These are phyloP conservation scores for Xylaria longipes DNA, from an alignment of 495 filamentous ascomycete species.

Conservation along the genomic window DNA sequence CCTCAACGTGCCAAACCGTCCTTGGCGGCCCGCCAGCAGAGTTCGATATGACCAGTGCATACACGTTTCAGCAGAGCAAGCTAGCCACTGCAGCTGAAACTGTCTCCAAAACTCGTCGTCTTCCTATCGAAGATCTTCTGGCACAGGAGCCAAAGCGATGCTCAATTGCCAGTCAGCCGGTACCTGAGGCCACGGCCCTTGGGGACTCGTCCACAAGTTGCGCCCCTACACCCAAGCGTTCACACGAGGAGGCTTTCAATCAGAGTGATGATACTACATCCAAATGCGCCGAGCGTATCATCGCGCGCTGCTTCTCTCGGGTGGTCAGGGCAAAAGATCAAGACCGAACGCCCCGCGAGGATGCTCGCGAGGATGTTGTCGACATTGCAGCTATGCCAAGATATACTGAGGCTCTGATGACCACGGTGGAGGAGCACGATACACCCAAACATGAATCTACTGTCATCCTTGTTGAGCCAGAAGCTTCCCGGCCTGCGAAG, in stretches of 20 bases:
- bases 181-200: not conserved
- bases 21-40: constrained; percentile 29
- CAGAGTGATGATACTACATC: not conserved
- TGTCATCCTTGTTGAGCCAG: not conserved
- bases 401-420: not conserved
- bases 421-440: not conserved
- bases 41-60: constrained; percentile 50
- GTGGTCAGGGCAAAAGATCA: not conserved
- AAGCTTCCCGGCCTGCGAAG: constrained; percentile 34
- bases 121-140: constrained; percentile 36
- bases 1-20: constrained; percentile 14
- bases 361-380: not conserved
- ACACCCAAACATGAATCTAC: not conserved
- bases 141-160: constrained; percentile 26
- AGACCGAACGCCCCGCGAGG: not conserved
- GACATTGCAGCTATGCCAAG: not conserved
- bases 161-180: not conserved
- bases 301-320: not conserved
- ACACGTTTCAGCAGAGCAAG: constrained; percentile 46
- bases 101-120: constrained; percentile 25
- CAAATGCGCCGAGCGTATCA: not conserved
- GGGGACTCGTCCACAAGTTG: not conserved
- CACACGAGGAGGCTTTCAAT: constrained; percentile 22
- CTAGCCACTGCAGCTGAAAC: constrained; percentile 28
- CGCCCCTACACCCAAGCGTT: not conserved